These are phyloP conservation scores for Gaertneriomyces sp. DNA, from an alignment of 192 early-diverging fungal genomes.

Conservation along the genomic window DNA sequence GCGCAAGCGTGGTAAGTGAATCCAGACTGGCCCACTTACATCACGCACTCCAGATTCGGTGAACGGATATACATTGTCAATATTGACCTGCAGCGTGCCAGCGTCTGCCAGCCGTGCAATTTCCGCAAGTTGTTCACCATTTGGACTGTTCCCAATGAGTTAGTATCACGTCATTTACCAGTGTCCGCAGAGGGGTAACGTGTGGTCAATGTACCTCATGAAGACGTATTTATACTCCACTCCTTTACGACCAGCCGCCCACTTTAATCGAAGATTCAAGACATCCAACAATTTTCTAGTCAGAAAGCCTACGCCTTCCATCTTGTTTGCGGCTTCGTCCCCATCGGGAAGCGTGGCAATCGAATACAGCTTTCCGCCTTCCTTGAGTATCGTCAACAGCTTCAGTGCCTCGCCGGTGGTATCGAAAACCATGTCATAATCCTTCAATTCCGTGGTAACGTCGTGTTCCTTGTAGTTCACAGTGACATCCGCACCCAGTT, in stretches of 20 bases:
- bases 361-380: conserved; percentile 21
- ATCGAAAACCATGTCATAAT: conserved; percentile 45
- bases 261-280: not conserved
- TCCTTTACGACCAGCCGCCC: conserved; percentile 5
- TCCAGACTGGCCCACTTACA: not conserved
- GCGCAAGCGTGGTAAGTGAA: not conserved
- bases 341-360: conserved; percentile 23
- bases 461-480: conserved; percentile 51
- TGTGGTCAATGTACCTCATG: not conserved
- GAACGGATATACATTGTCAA: conserved; percentile 43
- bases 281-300: conserved; percentile 10
- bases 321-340: conserved; percentile 3
- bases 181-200: not conserved
- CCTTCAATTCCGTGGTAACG: conserved; percentile 7
- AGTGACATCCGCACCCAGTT: conserved; percentile 44
- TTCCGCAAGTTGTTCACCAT: conserved; percentile 38
- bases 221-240: conserved; percentile 15
- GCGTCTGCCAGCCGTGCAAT: conserved; percentile 41
- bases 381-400: conserved; percentile 31
- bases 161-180: not conserved
- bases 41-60: conserved; percentile 26
- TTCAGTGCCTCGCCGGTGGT: conserved; percentile 34
- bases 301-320: conserved; percentile 23
- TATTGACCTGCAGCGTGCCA: conserved; percentile 32
- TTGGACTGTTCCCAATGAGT: conserved; percentile 11